Evolutionary conservation across 2,329 filamentous ascomycete species (phyloP).

Genomic region (Reticulascus tulasneorum): DNA sequence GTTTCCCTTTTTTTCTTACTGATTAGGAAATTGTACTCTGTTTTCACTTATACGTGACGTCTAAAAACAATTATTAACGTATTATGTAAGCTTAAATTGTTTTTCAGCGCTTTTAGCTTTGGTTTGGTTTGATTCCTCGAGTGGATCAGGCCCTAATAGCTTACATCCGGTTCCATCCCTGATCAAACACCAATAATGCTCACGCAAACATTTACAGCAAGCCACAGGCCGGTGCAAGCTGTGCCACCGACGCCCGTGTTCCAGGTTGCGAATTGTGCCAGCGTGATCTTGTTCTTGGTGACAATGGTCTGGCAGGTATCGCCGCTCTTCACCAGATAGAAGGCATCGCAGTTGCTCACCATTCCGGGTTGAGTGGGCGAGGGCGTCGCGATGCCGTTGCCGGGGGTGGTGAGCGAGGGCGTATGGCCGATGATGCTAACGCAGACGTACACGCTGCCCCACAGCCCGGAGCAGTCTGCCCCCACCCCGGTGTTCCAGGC

Average conservation of each 20-base stretch:
- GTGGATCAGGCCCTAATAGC: too few species aligned
- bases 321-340: conserved; percentile 10
- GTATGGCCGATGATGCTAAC: conserved; percentile 8
- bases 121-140: too few species aligned
- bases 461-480: conserved; percentile 11
- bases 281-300: conserved; percentile 5
- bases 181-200: too few species aligned
- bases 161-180: too few species aligned
- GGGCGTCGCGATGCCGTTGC: conserved; percentile 11
- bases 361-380: conserved; percentile 14
- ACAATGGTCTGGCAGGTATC: conserved; percentile 13
- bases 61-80: too few species aligned
- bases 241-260: conserved; percentile 7
- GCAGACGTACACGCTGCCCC: conserved; percentile 11
- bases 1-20: too few species aligned
- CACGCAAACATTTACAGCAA: too few species aligned
- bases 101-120: too few species aligned
- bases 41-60: too few species aligned
- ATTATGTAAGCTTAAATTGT: too few species aligned
- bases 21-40: too few species aligned
- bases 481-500: conserved; percentile 17
- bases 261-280: conserved; percentile 16
- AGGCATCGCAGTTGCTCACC: conserved; percentile 16
- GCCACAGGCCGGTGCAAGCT: conserved; percentile 6
- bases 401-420: neutral